Evolutionary conservation across 2,329 filamentous ascomycete species (phyloP).

Genomic region (Rhinocladiella similis): DNA sequence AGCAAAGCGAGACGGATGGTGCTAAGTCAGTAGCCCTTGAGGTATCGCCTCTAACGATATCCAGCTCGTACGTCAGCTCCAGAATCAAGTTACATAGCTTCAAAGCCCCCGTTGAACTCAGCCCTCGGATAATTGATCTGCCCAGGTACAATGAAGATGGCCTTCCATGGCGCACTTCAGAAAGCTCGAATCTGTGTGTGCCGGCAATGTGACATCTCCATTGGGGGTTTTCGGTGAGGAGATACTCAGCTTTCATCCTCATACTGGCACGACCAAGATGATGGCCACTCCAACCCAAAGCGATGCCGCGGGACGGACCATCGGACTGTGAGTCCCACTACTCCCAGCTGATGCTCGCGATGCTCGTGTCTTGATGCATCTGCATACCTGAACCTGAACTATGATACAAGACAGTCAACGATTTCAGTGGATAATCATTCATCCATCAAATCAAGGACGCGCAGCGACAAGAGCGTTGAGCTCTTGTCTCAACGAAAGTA

Average conservation of each 20-base stretch:
- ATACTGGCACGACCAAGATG: too few species aligned
- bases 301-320: too few species aligned
- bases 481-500: background rate
- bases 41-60: background rate
- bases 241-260: too few species aligned
- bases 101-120: background rate
- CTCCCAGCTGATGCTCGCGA: too few species aligned
- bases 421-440: background rate
- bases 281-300: too few species aligned
- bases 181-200: too few species aligned
- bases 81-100: background rate
- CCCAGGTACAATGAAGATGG: background rate
- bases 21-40: too few species aligned
- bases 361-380: too few species aligned
- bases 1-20: too few species aligned
- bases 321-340: too few species aligned
- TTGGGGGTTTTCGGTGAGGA: background rate
- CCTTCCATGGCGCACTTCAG: background rate
- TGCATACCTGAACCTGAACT: too few species aligned
- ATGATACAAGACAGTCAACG: background rate
- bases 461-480: background rate
- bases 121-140: background rate
- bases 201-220: background rate
- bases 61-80: background rate
- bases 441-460: background rate